A percentile compares a stretch with the other conserved stretches of the same genome.
Conservation (phyloP, 805 yeast species). For the Lachancea mirantina region DNA sequence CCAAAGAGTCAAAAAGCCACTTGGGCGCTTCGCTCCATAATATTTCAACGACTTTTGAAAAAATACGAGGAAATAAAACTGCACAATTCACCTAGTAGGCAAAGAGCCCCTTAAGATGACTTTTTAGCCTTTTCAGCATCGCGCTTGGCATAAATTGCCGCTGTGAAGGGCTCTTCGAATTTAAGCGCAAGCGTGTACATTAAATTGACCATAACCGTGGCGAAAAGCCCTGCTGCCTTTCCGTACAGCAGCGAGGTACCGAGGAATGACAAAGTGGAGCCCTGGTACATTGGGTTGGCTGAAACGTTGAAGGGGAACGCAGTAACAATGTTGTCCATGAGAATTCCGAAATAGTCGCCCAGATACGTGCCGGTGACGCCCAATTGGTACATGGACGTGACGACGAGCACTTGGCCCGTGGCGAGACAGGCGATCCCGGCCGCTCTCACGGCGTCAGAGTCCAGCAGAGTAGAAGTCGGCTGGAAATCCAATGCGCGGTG, state of each 20-base stretch:
- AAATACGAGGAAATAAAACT: background rate
- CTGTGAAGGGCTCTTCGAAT: constrained; percentile 96
- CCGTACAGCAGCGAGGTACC: constrained; percentile 86
- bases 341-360: constrained; percentile 95
- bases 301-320: constrained; percentile 88
- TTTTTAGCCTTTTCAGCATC: constrained; percentile 34
- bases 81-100: background rate
- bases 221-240: constrained; percentile 80
- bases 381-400: constrained; percentile 81
- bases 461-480: constrained; percentile 52
- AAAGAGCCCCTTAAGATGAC: constrained; percentile 4
- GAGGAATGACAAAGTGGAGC: constrained; percentile 80
- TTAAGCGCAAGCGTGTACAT: constrained; percentile 80
- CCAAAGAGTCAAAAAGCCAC: too few relatives aligned
- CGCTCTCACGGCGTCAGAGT: constrained; percentile 35
- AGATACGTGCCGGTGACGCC: constrained; percentile 95
- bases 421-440: constrained; percentile 51
- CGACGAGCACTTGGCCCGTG: constrained; percentile 72
- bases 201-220: constrained; percentile 62
- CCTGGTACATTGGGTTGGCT: constrained; percentile 96
- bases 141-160: constrained; percentile 74
- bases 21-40: too few relatives aligned
- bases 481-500: constrained; percentile 67
- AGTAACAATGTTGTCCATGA: constrained; percentile 84
- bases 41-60: background rate